These are phyloP conservation scores for Boletus barrowsii DNA, from an alignment of 768 basidiomycete genomes.

Conservation along the genomic window DNA sequence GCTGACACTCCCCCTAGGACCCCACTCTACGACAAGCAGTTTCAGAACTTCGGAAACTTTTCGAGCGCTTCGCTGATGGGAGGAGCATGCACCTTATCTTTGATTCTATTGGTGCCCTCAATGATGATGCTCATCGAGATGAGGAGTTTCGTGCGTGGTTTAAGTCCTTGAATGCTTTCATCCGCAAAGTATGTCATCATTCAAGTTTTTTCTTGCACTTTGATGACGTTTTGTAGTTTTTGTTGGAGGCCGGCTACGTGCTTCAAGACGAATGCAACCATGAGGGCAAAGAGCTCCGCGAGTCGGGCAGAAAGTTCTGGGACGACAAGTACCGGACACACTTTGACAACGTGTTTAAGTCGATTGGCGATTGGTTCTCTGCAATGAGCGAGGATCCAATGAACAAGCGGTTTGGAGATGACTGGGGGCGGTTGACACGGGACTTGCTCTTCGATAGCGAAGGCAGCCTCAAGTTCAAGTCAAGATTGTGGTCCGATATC, in stretches of 20 bases:
- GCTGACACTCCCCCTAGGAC: constrained; percentile 38
- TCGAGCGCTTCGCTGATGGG: constrained; percentile 89
- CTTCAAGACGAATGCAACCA: constrained; percentile 72
- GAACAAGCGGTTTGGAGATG: constrained; percentile 77
- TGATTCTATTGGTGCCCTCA: constrained; percentile 67
- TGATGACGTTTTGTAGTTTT: constrained; percentile 38
- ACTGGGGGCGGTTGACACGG: constrained; percentile 76
- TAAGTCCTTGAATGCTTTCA: constrained; percentile 53
- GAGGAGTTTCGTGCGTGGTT: constrained; percentile 76
- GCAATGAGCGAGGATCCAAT: constrained; percentile 83
- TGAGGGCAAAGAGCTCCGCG: constrained; percentile 60
- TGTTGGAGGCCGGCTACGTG: constrained; percentile 83
- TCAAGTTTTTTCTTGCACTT: neutral
- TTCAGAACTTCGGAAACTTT: constrained; percentile 68
- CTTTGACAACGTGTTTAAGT: constrained; percentile 76
- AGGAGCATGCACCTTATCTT: constrained; percentile 63
- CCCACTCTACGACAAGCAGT: constrained; percentile 54
- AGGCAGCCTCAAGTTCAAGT: constrained; percentile 86
- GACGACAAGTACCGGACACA: constrained; percentile 68
- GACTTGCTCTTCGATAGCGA: constrained; percentile 78
- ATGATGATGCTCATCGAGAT: constrained; percentile 73
- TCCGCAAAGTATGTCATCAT: constrained; percentile 51
- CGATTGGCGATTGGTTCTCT: constrained; percentile 73
- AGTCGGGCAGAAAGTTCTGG: constrained; percentile 76
- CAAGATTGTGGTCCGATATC: constrained; percentile 85